Conservation (phyloP, 1,139 yeast species). For the Geotrichum bryndzae region DNA sequence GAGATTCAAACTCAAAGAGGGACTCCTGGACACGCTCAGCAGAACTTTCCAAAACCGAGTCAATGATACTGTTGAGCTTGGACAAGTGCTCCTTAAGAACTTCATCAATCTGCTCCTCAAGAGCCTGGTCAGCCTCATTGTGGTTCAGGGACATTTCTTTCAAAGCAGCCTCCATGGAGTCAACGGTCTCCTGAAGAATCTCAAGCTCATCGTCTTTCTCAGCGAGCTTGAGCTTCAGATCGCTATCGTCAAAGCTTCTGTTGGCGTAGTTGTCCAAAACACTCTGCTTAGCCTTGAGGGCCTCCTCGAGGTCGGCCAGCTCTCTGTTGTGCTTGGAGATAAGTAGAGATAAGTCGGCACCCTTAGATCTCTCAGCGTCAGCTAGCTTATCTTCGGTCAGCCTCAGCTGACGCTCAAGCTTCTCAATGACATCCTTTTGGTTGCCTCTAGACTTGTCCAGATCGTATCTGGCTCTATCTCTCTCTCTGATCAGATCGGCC, state of each 20-base stretch:
- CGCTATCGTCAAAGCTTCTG: conserved; percentile 30
- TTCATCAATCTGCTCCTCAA: conserved; percentile 54
- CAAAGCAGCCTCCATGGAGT: conserved; percentile 60
- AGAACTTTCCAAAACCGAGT: conserved; percentile 65
- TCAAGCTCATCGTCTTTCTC: conserved; percentile 78
- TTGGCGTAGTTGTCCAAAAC: conserved; percentile 30
- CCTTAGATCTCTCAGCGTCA: conserved; percentile 60
- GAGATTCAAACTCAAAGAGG: conserved; percentile 64
- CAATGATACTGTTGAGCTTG: conserved; percentile 56
- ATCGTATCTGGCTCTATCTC: conserved; percentile 84
- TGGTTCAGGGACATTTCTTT: conserved; percentile 45
- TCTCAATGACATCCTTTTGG: conserved; percentile 63
- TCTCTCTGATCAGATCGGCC: conserved; percentile 82
- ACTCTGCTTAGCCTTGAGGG: conserved; percentile 36
- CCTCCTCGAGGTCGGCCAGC: conserved; percentile 36
- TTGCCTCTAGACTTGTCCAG: conserved; percentile 65
- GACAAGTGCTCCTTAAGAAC: conserved; percentile 45
- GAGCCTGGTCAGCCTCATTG: conserved; percentile 45
- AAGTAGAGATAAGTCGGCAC: conserved; percentile 57
- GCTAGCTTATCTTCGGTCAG: conserved; percentile 55
- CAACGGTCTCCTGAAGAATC: conserved; percentile 61
- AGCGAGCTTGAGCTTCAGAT: conserved; percentile 45
- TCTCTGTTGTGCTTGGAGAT: conserved; percentile 56
- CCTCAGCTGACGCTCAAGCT: conserved; percentile 59
- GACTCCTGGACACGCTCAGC: conserved; percentile 70